Evolutionary conservation across 306 rosid species (phyloP).

Genomic region (Hippophae rhamnoides): DNA sequence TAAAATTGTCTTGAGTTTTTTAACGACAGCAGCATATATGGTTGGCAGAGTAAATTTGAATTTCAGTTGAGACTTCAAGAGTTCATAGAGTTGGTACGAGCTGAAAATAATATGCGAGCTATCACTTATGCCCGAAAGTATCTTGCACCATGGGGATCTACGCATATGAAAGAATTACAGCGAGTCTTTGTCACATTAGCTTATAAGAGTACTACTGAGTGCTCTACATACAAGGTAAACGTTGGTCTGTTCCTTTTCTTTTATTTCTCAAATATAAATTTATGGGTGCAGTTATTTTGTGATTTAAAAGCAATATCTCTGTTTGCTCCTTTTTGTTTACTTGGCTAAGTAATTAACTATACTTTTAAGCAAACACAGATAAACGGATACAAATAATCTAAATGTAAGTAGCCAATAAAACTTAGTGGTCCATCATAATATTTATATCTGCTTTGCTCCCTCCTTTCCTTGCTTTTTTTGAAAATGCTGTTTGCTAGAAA

Average conservation of each 20-base stretch:
- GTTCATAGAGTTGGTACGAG: constrained; percentile 88
- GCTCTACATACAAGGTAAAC: constrained; percentile 76
- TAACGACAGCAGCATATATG: constrained; percentile 30
- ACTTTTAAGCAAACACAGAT: no score
- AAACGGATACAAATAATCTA: no score
- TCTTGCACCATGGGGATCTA: constrained; percentile 83
- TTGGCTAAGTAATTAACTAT: no score
- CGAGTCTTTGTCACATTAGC: constrained; percentile 74
- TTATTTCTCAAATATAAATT: constrained; percentile 5
- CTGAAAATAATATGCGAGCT: constrained; percentile 74
- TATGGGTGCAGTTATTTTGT: not conserved
- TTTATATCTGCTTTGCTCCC: no score
- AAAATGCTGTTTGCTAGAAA: no score
- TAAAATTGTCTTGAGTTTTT: constrained; percentile 1
- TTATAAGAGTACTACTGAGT: constrained; percentile 72
- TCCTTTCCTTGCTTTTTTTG: no score
- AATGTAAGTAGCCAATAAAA: no score
- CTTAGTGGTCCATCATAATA: no score
- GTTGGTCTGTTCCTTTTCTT: not conserved
- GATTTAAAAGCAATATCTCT: constrained; percentile 1
- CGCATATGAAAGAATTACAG: constrained; percentile 86
- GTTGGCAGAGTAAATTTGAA: constrained; percentile 79
- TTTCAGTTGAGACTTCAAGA: constrained; percentile 96
- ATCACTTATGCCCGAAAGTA: constrained; percentile 72
- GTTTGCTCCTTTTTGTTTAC: not conserved